phyloP scores from a whole-genome alignment of 768 basidiomycete genomes.

The Termitomyces sp. region DNA sequence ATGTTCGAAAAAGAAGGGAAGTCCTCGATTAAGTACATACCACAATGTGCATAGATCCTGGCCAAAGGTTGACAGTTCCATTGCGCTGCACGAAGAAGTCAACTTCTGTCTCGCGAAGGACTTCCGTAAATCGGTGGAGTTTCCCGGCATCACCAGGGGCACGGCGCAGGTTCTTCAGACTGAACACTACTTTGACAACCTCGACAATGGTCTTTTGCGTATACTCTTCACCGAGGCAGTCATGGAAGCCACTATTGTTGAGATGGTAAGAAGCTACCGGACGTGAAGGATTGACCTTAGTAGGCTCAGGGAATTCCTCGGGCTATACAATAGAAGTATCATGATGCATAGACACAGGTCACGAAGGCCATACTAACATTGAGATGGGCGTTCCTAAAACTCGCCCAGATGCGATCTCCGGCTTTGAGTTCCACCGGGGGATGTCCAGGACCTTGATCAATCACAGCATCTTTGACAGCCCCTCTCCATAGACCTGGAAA shows the following conservation, averaged over 20 bases:
- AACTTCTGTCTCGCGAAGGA: conserved; percentile 30
- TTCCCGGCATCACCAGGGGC: conserved; percentile 41
- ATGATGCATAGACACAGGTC: not conserved
- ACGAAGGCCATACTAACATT: conserved; percentile 25
- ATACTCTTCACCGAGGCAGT: conserved; percentile 33
- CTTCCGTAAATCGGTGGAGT: conserved; percentile 27
- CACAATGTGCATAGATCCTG: conserved; percentile 32
- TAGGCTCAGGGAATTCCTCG: conserved; percentile 38
- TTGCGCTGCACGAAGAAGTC: conserved; percentile 29
- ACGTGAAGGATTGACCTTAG: conserved; percentile 35
- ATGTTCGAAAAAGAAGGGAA: not conserved
- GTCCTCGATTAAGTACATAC: conserved; percentile 18
- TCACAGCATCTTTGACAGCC: conserved; percentile 26
- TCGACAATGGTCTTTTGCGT: conserved; percentile 37
- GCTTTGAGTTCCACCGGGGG: conserved; percentile 32
- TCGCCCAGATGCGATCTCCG: conserved; percentile 37
- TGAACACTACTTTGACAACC: conserved; percentile 44
- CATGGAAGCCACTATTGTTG: conserved; percentile 37
- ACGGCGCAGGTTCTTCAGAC: conserved; percentile 39
- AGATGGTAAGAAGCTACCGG: conserved; percentile 26
- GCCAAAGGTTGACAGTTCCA: conserved; percentile 33
- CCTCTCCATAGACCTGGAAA: conserved; percentile 39
- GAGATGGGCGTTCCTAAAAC: conserved; percentile 41
- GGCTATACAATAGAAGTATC: conserved; percentile 23
- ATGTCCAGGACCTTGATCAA: conserved; percentile 32